Evolutionary conservation across 805 yeast species (phyloP).

Genomic region (Hanseniaspora lindneri): DNA sequence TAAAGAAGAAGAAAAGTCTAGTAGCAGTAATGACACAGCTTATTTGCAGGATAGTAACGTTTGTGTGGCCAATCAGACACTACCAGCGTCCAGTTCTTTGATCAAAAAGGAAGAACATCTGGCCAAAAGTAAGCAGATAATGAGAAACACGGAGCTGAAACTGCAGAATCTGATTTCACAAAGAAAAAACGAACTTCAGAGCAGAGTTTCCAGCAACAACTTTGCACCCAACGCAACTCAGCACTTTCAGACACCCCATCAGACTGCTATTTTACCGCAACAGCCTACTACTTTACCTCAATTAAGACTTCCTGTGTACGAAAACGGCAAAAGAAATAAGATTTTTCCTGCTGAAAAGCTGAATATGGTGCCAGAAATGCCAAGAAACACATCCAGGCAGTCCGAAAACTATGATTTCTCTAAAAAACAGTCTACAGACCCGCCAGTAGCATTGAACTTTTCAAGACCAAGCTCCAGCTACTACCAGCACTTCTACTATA

Average conservation of each 20-base stretch:
- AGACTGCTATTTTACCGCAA: no score
- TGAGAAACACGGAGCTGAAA: constrained; percentile 5
- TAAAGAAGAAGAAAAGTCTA: neutral
- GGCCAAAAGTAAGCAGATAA: neutral
- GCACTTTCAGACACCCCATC: no score
- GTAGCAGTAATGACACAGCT: neutral
- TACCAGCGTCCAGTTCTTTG: no score
- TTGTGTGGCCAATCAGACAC: no score
- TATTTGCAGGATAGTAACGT: no score
- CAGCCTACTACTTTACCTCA: neutral
- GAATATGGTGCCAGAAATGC: no score
- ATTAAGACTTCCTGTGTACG: neutral
- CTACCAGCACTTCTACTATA: neutral
- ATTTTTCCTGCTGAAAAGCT: no score
- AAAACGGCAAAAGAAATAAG: no score
- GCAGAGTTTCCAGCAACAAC: neutral
- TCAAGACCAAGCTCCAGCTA: constrained; percentile 1
- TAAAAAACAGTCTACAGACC: neutral
- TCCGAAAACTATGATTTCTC: no score
- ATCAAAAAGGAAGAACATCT: neutral
- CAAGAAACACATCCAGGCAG: no score
- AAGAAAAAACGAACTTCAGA: neutral
- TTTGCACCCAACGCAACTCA: no score
- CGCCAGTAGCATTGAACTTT: neutral
- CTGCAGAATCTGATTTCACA: neutral